phyloP scores from a whole-genome alignment of 75 land plant genomes.

The Cupressus sempervirens region DNA sequence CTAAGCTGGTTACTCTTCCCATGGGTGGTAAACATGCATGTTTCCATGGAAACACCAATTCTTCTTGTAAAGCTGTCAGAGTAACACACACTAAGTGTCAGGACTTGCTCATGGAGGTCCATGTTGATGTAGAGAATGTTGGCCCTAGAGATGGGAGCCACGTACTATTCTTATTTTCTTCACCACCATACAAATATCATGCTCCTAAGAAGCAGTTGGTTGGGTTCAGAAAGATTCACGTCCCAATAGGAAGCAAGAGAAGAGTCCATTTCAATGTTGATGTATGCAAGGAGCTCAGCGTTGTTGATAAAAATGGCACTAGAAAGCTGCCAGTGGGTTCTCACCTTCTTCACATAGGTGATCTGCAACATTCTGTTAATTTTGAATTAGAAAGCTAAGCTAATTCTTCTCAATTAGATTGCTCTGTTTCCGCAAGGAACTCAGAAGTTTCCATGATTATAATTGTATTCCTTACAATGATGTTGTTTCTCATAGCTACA shows the following conservation, averaged over 20 bases:
- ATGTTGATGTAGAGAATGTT: slow-evolving; percentile 50
- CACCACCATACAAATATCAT: slow-evolving; percentile 29
- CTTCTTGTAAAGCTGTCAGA: slow-evolving; percentile 20
- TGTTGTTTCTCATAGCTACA: slow-evolving; percentile 19
- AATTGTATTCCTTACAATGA: background rate
- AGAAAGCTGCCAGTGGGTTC: slow-evolving; percentile 54
- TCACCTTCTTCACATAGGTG: slow-evolving; percentile 49
- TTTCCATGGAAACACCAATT: slow-evolving; percentile 30
- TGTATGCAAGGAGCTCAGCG: slow-evolving; percentile 61
- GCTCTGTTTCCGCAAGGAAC: slow-evolving; percentile 1
- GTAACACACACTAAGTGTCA: slow-evolving; percentile 36
- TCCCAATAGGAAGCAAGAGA: slow-evolving; percentile 23
- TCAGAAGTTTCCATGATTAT: background rate
- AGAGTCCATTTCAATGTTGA: slow-evolving; percentile 38
- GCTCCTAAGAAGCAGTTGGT: slow-evolving; percentile 48
- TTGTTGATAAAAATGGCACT: slow-evolving; percentile 43
- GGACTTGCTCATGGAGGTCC: slow-evolving; percentile 15
- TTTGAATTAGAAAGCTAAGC: slow-evolving; percentile 21
- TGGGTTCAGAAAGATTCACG: slow-evolving; percentile 48
- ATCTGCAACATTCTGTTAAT: slow-evolving; percentile 35
- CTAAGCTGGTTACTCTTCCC: slow-evolving; percentile 28
- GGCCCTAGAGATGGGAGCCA: slow-evolving; percentile 55
- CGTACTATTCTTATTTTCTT: slow-evolving; percentile 45
- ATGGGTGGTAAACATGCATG: slow-evolving; percentile 38
- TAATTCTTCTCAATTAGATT: background rate